Evolutionary conservation across 1,139 yeast species (phyloP).

Genomic region (Debaryomycetaceae sp.): DNA sequence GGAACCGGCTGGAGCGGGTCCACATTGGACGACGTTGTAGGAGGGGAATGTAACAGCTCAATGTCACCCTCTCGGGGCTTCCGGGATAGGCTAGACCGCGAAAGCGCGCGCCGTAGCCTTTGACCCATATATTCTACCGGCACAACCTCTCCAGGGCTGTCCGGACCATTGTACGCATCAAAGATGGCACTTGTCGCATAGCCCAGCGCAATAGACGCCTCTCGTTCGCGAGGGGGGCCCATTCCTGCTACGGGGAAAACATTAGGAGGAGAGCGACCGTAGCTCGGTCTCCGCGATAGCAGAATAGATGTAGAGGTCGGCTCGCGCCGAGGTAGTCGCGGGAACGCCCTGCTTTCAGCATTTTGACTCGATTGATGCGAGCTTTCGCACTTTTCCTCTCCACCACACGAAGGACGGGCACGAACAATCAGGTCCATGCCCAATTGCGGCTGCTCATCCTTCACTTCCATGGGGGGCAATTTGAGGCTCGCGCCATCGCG

Average conservation of each 20-base stretch:
- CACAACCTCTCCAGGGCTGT: constrained; percentile 3
- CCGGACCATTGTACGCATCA: constrained; percentile 3
- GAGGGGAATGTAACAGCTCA: too few species aligned
- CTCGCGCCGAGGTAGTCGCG: constrained; percentile 4
- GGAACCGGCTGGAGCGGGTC: too few species aligned
- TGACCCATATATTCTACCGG: constrained; percentile 24
- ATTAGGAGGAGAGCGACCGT: constrained; percentile 51
- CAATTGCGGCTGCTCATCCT: constrained; percentile 72
- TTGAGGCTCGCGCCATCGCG: constrained; percentile 47
- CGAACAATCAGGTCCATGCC: constrained; percentile 71
- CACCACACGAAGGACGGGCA: constrained; percentile 2
- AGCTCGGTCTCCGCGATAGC: constrained; percentile 2
- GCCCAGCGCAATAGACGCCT: constrained; percentile 44
- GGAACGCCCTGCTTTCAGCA: constrained; percentile 1
- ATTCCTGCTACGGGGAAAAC: constrained; percentile 72
- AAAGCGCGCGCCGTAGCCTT: constrained; percentile 11
- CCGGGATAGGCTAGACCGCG: constrained; percentile 2
- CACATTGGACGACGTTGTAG: too few species aligned
- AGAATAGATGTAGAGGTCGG: constrained; percentile 4
- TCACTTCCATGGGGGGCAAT: constrained; percentile 55
- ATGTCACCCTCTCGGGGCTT: not conserved
- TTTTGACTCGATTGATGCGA: not conserved
- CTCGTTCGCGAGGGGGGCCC: constrained; percentile 52
- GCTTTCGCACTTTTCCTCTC: constrained; percentile 2
- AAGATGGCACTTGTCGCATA: constrained; percentile 1